phyloP scores from a whole-genome alignment of 345 rosid genomes.

The Theobroma cacao region DNA sequence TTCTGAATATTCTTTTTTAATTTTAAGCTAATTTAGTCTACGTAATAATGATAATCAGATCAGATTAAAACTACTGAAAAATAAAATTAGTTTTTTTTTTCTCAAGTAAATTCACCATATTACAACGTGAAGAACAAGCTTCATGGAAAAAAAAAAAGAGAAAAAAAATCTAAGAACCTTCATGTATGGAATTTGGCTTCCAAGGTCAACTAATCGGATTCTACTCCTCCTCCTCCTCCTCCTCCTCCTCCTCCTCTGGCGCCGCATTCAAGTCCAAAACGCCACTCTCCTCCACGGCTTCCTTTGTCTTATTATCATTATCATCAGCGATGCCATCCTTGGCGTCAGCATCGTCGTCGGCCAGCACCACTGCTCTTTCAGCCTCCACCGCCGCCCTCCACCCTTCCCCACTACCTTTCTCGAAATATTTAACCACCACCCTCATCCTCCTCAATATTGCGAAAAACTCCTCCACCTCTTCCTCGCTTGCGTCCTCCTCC shows the following conservation, averaged over 20 bases:
- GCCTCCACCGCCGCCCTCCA: slow-evolving; percentile 7
- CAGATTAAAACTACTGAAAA: background rate
- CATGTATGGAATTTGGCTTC: background rate
- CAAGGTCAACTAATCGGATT: background rate
- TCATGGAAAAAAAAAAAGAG: background rate
- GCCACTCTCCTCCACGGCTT: background rate
- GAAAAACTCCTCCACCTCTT: slow-evolving; percentile 7
- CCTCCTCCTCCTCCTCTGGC: slow-evolving; percentile 1
- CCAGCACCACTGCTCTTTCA: background rate
- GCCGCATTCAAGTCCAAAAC: slow-evolving; percentile 5
- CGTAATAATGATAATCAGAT: background rate
- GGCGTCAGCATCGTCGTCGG: background rate
- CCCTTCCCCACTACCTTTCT: background rate
- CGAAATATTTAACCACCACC: background rate
- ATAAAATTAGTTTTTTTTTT: background rate
- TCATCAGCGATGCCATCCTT: background rate
- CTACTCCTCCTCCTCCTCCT: background rate
- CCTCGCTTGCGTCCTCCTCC: background rate
- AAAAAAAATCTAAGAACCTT: background rate
- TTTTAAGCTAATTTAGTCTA: too few species aligned
- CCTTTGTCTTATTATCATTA: background rate
- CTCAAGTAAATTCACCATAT: background rate
- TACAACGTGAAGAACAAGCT: background rate
- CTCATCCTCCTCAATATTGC: slow-evolving; percentile 8
- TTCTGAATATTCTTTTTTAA: too few species aligned